A percentile compares a stretch with the other conserved stretches of the same genome.
phyloP scores from a whole-genome alignment of 2,329 filamentous ascomycete genomes.

The Neofusicoccum cordaticola region DNA sequence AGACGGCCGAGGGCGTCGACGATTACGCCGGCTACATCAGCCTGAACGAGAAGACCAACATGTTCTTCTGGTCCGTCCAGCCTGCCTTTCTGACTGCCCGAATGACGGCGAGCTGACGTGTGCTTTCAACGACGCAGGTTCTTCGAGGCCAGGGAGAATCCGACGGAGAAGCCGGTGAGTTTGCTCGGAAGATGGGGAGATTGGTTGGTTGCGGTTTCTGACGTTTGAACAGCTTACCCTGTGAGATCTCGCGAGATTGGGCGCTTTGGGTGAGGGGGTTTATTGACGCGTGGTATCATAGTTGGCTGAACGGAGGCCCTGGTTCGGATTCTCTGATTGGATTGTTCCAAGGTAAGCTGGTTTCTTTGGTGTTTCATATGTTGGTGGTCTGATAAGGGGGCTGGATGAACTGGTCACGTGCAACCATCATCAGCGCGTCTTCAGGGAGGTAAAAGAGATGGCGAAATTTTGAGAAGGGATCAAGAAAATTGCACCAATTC shows the following conservation, averaged over 20 bases:
- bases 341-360: constrained; percentile 29
- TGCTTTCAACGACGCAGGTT: constrained; percentile 18
- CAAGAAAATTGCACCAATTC: no score
- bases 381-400: background rate
- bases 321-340: constrained; percentile 45
- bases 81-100: constrained; percentile 16
- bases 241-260: background rate
- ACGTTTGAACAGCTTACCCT: background rate
- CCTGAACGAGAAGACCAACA: constrained; percentile 33
- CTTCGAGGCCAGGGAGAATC: constrained; percentile 48
- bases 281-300: background rate
- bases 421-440: no score
- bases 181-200: background rate
- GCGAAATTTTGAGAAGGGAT: no score
- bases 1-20: constrained; percentile 32
- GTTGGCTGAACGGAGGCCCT: constrained; percentile 33
- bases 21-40: constrained; percentile 39
- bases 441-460: no score
- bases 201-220: background rate
- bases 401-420: no score
- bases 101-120: no score
- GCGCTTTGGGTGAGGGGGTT: background rate
- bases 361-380: constrained; percentile 1
- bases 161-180: constrained; percentile 21
- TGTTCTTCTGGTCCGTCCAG: constrained; percentile 51